These are phyloP conservation scores for Penicillium roqueforti DNA, from an alignment of 495 filamentous ascomycete genomes.

Conservation along the genomic window DNA sequence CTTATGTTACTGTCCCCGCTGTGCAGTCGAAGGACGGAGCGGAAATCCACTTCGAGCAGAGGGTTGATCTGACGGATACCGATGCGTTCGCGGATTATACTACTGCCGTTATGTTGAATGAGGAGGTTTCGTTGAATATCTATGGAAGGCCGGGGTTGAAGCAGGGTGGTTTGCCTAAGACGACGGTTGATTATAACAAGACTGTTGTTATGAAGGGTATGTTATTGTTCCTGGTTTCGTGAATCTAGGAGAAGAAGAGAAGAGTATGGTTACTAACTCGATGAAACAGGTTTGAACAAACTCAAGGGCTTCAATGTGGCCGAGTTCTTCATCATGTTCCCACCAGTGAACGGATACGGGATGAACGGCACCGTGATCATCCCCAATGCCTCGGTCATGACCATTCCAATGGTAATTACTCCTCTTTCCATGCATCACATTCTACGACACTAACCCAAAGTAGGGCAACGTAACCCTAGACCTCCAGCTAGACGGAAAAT, in stretches of 20 bases:
- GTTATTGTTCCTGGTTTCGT: neutral
- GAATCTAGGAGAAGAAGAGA: neutral
- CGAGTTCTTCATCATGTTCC: constrained; percentile 44
- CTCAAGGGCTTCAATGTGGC: constrained; percentile 57
- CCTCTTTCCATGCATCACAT: neutral
- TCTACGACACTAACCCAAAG: neutral
- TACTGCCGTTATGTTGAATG: constrained; percentile 49
- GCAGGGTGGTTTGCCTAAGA: constrained; percentile 45
- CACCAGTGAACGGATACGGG: constrained; percentile 50
- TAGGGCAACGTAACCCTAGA: constrained; percentile 64
- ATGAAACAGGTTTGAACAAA: constrained; percentile 49
- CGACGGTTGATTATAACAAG: constrained; percentile 53
- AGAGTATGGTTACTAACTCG: neutral
- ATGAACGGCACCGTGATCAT: constrained; percentile 60
- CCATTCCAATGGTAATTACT: constrained; percentile 54
- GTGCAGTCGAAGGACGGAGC: constrained; percentile 53
- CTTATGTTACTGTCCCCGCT: constrained; percentile 52
- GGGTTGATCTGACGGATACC: constrained; percentile 47
- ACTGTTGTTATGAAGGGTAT: constrained; percentile 54
- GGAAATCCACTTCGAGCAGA: constrained; percentile 50
- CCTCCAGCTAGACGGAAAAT: constrained; percentile 48
- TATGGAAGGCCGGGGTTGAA: constrained; percentile 54
- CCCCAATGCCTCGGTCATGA: constrained; percentile 66
- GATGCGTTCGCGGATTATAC: constrained; percentile 56
- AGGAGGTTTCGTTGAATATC: constrained; percentile 56